A percentile compares a stretch with the other conserved stretches of the same genome.
These are phyloP conservation scores for Vigna hirtella DNA, from an alignment of 306 rosid genomes.

Conservation along the genomic window DNA sequence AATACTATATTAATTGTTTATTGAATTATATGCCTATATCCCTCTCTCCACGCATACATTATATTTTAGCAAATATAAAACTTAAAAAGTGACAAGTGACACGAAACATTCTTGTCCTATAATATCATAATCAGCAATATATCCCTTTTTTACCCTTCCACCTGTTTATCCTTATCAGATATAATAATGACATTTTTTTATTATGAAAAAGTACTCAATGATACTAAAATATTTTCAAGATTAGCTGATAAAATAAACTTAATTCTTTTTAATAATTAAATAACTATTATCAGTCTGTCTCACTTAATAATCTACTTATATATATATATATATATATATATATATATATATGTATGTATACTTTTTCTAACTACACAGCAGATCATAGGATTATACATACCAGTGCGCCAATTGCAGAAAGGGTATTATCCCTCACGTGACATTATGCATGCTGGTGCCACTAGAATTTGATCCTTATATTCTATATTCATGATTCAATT, in stretches of 20 bases:
- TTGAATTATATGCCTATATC: not conserved
- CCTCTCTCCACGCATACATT: not conserved
- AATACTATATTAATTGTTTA: not conserved
- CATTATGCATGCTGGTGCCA: conserved; percentile 7
- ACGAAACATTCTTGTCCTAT: not conserved
- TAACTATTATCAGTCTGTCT: not conserved
- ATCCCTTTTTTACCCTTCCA: not conserved
- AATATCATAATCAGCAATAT: not conserved
- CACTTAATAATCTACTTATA: not conserved
- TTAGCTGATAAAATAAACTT: not conserved
- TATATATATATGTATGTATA: too few species aligned
- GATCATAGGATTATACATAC: not conserved
- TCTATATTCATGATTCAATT: not conserved
- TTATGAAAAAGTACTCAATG: not conserved
- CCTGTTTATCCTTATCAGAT: not conserved
- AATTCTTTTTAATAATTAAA: not conserved
- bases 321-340: not conserved
- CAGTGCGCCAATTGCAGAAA: not conserved
- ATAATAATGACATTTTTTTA: not conserved
- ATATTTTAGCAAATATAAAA: not conserved
- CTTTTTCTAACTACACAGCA: not conserved
- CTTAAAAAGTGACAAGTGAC: not conserved
- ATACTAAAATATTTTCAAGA: not conserved
- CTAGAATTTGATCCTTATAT: not conserved
- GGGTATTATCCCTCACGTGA: conserved; percentile 22